A percentile compares a stretch with the other conserved stretches of the same genome.
Conservation (phyloP, 1,284 basidiomycete species). For the Mycena sp. region DNA sequence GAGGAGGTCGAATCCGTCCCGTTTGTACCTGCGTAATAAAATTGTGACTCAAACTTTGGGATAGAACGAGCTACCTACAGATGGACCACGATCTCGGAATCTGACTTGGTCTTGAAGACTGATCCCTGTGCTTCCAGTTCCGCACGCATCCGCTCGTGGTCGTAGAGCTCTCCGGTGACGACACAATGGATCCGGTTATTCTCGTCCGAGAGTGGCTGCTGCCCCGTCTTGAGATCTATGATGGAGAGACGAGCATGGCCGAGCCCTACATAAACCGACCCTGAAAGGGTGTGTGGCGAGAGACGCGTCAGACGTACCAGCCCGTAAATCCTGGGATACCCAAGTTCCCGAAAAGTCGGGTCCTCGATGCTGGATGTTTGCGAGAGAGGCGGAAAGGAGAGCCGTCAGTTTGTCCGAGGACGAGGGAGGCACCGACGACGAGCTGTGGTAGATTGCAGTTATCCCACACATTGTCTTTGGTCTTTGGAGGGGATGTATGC, state of each 20-base stretch:
- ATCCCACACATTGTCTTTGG: too few species aligned
- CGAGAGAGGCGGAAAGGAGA: conserved; percentile 1
- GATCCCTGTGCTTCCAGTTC: conserved; percentile 26
- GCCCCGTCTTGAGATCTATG: conserved; percentile 30
- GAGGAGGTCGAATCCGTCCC: not conserved
- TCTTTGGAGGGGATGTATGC: too few species aligned
- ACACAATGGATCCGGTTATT: conserved; percentile 26
- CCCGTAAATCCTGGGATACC: conserved; percentile 17
- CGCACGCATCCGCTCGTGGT: conserved; percentile 22
- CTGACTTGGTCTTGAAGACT: conserved; percentile 30
- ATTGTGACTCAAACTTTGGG: too few species aligned
- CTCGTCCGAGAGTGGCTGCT: conserved; percentile 32
- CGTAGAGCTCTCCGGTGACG: conserved; percentile 19
- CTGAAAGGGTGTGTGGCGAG: not conserved
- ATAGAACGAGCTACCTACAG: not conserved
- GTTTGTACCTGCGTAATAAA: conserved; percentile 1
- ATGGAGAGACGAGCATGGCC: conserved; percentile 33
- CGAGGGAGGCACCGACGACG: too few species aligned
- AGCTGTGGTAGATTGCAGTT: too few species aligned
- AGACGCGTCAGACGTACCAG: conserved; percentile 4
- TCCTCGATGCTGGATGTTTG: conserved; percentile 19
- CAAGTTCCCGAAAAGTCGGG: conserved; percentile 19
- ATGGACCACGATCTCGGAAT: not conserved
- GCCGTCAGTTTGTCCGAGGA: too few species aligned
- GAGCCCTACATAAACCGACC: conserved; percentile 11